These are phyloP conservation scores for Kazachstania sp. DNA, from an alignment of 1,139 yeast species.

Conservation along the genomic window DNA sequence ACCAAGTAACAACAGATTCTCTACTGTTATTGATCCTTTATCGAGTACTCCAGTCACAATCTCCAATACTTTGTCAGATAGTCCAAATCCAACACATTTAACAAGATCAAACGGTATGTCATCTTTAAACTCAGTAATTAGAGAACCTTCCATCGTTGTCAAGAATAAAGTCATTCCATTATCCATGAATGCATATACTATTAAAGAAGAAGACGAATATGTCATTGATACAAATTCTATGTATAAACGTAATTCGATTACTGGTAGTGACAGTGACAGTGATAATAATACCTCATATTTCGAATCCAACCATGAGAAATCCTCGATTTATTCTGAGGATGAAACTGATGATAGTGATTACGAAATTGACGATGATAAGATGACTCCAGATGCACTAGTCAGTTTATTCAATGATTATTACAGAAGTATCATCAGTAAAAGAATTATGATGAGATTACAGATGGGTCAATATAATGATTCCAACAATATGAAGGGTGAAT, in stretches of 20 bases:
- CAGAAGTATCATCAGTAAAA: slow-evolving; percentile 20
- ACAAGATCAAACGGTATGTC: slow-evolving; percentile 24
- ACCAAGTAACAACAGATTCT: slow-evolving; percentile 7
- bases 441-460: slow-evolving; percentile 24
- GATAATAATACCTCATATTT: slow-evolving; percentile 2
- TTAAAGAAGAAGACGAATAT: slow-evolving; percentile 23
- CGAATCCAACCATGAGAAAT: slow-evolving; percentile 4
- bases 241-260: slow-evolving; percentile 1
- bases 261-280: not conserved
- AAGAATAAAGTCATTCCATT: slow-evolving; percentile 30
- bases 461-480: slow-evolving; percentile 18
- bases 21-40: slow-evolving; percentile 2
- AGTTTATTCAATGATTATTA: slow-evolving; percentile 18
- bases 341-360: not conserved
- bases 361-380: slow-evolving; percentile 4
- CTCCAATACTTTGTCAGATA: not conserved
- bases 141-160: slow-evolving; percentile 31
- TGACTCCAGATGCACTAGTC: not conserved
- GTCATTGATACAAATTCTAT: slow-evolving; percentile 14
- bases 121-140: slow-evolving; percentile 23
- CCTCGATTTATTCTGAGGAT: slow-evolving; percentile 1
- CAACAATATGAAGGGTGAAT: slow-evolving; percentile 2
- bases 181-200: slow-evolving; percentile 23
- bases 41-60: not conserved
- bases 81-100: slow-evolving; percentile 8